Evolutionary conservation across 257 asterid genomes (phyloP).

Genomic region (Striga asiatica): DNA sequence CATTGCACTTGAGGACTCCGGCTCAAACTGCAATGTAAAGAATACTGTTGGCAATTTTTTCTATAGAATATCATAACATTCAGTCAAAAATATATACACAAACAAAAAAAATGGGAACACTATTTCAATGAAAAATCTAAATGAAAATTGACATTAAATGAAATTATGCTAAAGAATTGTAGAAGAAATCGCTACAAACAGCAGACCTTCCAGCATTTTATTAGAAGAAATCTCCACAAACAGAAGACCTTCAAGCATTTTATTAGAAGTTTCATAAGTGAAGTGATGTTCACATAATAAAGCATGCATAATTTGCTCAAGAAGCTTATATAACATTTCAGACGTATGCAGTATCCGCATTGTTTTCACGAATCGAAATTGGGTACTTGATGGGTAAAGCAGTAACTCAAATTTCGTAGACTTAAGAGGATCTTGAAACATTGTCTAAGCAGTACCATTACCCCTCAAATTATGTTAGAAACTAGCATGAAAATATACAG

Average conservation of each 20-base stretch:
- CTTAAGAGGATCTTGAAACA: no score
- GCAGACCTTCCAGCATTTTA: neutral
- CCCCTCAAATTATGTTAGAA: constrained; percentile 1
- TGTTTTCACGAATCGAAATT: neutral
- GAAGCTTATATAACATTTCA: neutral
- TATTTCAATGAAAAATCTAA: no score
- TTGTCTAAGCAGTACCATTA: neutral
- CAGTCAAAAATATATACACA: constrained; percentile 4
- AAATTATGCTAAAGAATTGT: neutral
- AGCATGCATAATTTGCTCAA: no score
- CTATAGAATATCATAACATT: neutral
- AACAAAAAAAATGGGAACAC: neutral
- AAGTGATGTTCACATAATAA: no score
- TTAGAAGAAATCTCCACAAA: no score
- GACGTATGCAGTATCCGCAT: neutral
- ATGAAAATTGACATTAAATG: no score
- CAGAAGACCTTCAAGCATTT: constrained; percentile 4
- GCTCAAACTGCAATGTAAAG: constrained; percentile 56
- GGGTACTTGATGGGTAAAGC: neutral
- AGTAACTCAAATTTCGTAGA: neutral
- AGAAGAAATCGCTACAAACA: neutral
- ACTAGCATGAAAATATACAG: neutral
- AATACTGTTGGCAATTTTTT: constrained; percentile 2
- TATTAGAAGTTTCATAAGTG: neutral
- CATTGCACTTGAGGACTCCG: constrained; percentile 98